Base-by-base conservation (phyloP, 2,329 filamentous ascomycete species). In the Hypoxylon sp. region DNA sequence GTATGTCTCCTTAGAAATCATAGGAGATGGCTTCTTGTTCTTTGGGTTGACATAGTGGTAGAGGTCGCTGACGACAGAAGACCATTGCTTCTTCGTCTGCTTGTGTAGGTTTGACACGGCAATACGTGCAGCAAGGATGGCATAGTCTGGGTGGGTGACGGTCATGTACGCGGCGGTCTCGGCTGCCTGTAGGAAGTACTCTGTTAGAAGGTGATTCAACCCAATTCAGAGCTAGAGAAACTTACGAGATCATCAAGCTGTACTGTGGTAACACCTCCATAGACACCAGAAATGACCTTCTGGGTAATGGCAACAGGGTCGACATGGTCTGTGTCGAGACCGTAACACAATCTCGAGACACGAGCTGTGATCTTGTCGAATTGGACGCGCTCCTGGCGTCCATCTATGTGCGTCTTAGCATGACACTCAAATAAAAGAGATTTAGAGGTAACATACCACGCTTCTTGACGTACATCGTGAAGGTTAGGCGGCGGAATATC, bases 291-390 rank as follows among this genome's bases (percentile, higher is more conserved):
- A 80, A 99, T 99, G 82, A 99, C 96, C 84, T 98, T 99, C 85
- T 97, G 94, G 66, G 96, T 99, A 80, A 99, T 99, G 78, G 95
- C 94, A 73, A 97, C 96, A 62, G 96, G 93, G 83, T 99, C 96
- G 77, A 99, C 93, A 85, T 99, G 96, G 75, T 87, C 95, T 55
- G 92, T 89, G 79, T 99, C 96, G 65, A 99, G 91, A 73, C 95
- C 95, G 82, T 99, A 99, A 88, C 96, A 99, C 79, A 99, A 87
- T 78, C 96, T 90, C 50, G 96, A 98, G 74, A 99, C 96, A 82
- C 96, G 94, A 77, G 96, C 96, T 78, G 96, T 98, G 89, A 99
- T 99, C 86, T 99, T 99, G 88, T 99, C 96, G 86, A 99, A 99
- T 82, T 99, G 96, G 73, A 99, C 96, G 82, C 96, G 96, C 88